Percentiles rank a stretch among this genome's conserved stretches.
Evolutionary conservation across 495 filamentous ascomycete species (phyloP).

Genomic region (Podospora didyma): DNA sequence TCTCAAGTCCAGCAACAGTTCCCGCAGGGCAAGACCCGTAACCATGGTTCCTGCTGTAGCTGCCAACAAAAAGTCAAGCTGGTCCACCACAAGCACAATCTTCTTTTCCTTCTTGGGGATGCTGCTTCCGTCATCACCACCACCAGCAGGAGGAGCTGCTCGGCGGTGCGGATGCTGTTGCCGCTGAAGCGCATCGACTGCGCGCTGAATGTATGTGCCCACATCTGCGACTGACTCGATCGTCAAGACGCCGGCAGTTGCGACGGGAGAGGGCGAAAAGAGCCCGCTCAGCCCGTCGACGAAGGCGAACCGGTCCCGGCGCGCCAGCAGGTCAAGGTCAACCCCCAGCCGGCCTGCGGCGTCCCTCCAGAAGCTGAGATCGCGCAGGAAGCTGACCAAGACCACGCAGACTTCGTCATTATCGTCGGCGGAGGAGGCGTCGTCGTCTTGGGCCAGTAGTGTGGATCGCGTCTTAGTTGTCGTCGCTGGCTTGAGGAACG

Average conservation of each 20-base stretch:
- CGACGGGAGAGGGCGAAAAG: neutral
- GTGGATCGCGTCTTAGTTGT: conserved; percentile 1
- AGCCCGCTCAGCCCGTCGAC: conserved; percentile 60
- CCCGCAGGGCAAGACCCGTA: conserved; percentile 25
- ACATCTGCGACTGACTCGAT: conserved; percentile 15
- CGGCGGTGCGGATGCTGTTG: conserved; percentile 10
- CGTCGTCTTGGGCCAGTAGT: neutral
- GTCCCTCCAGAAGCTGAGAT: conserved; percentile 70
- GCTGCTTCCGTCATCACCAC: neutral
- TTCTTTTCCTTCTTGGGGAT: conserved; percentile 10
- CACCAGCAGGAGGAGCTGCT: neutral
- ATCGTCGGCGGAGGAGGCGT: conserved; percentile 6
- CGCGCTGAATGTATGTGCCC: conserved; percentile 23
- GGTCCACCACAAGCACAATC: conserved; percentile 51
- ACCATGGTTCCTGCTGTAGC: conserved; percentile 30
- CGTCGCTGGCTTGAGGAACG: conserved; percentile 38
- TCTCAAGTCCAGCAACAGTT: conserved; percentile 46
- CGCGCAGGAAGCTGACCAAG: conserved; percentile 75
- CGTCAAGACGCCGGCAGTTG: neutral
- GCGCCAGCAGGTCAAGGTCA: conserved; percentile 59
- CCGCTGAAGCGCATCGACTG: conserved; percentile 15
- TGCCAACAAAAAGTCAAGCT: conserved; percentile 53
- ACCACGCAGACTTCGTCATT: conserved; percentile 48
- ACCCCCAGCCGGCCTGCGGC: conserved; percentile 61
- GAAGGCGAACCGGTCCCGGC: conserved; percentile 59